These are phyloP conservation scores for Pythium inflatum DNA, from an alignment of 352 stramenopile species.

Conservation along the genomic window DNA sequence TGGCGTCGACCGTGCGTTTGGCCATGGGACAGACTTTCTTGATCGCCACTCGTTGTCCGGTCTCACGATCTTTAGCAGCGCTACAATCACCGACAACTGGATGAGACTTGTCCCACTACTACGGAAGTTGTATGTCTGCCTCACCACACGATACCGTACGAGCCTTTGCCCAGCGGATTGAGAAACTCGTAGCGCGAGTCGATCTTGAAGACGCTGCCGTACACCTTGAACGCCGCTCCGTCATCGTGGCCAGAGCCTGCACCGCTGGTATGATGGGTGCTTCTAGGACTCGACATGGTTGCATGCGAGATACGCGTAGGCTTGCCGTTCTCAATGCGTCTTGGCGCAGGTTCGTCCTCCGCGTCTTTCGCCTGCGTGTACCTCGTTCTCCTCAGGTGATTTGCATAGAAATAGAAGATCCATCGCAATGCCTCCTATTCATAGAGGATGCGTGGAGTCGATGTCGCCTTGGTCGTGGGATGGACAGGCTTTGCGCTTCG, in stretches of 20 bases:
- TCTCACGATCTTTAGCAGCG: conserved; percentile 75
- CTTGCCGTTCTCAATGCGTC: neutral
- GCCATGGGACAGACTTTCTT: conserved; percentile 92
- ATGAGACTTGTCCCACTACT: too few species aligned
- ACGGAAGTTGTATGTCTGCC: too few species aligned
- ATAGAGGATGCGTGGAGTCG: conserved; percentile 9
- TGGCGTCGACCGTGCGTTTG: conserved; percentile 77
- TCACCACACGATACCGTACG: conserved; percentile 91
- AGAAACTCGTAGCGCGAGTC: conserved; percentile 86
- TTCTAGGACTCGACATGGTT: neutral
- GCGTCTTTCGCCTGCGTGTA: too few species aligned
- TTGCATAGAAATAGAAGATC: conserved; percentile 23
- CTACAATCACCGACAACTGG: conserved; percentile 32
- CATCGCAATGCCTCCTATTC: conserved; percentile 1
- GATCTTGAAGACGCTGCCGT: conserved; percentile 82
- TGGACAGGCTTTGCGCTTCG: too few species aligned
- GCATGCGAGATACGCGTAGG: neutral
- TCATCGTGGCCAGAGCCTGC: conserved; percentile 3
- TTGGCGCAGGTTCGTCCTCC: neutral
- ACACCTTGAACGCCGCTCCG: conserved; percentile 68
- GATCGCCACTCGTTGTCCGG: conserved; percentile 84
- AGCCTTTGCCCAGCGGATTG: conserved; percentile 89
- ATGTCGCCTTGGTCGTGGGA: too few species aligned
- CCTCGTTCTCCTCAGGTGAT: conserved; percentile 8
- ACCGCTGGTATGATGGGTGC: neutral